Percentiles rank a stretch among this genome's conserved stretches.
These are phyloP conservation scores for Hydrangea macrophylla DNA, from an alignment of 148 eudicot species.

Conservation along the genomic window DNA sequence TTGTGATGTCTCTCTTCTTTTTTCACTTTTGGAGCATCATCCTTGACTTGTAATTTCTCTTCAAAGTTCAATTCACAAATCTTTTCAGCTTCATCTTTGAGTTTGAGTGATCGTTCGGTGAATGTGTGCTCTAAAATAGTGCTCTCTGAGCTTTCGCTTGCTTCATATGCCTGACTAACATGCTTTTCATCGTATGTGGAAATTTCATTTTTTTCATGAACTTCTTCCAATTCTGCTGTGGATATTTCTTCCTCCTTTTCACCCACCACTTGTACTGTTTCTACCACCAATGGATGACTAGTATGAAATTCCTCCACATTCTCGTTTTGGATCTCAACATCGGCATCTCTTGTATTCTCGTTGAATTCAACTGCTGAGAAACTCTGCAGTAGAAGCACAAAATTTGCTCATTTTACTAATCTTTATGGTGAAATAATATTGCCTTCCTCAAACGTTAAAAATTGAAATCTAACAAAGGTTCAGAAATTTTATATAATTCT, in stretches of 20 bases:
- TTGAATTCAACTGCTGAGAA: slow-evolving; percentile 5
- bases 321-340: slow-evolving; percentile 5
- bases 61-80: slow-evolving; percentile 3
- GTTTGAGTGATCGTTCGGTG: slow-evolving; percentile 2
- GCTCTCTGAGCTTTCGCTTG: slow-evolving; percentile 1
- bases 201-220: slow-evolving; percentile 10
- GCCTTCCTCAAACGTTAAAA: background rate
- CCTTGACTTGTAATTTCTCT: slow-evolving; percentile 6
- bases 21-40: background rate
- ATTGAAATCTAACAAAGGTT: background rate
- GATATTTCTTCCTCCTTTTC: slow-evolving; percentile 7
- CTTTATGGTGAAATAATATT: background rate
- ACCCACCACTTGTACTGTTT: background rate
- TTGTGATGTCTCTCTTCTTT: slow-evolving; percentile 5
- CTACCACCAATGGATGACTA: slow-evolving; percentile 11
- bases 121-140: slow-evolving; percentile 9
- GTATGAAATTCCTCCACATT: slow-evolving; percentile 12
- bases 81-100: background rate
- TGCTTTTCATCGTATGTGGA: slow-evolving; percentile 8
- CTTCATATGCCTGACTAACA: slow-evolving; percentile 3
- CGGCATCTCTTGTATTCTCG: slow-evolving; percentile 7
- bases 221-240: background rate
- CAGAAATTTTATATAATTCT: background rate
- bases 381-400: slow-evolving; percentile 15
- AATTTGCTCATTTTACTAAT: background rate